Evolutionary conservation across 2,329 filamentous ascomycete species (phyloP).

Genomic region (Colletotrichum orbiculare): DNA sequence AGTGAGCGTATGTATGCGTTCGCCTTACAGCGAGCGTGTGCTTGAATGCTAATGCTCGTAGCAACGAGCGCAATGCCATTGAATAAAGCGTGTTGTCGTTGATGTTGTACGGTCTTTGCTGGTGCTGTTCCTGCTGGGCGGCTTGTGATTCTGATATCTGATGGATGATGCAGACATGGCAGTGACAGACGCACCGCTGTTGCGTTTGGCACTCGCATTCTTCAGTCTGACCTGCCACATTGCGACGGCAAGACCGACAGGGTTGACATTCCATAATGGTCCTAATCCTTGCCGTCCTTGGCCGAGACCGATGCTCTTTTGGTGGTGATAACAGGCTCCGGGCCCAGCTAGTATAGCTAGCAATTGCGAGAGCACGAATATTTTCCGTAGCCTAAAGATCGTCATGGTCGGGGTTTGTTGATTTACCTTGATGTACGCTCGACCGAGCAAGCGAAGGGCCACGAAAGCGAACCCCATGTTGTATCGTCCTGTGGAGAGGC

Average conservation of each 20-base stretch:
- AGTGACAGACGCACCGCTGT: constrained; percentile 28
- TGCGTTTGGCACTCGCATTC: constrained; percentile 32
- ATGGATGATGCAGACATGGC: constrained; percentile 23
- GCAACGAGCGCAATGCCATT: constrained; percentile 16
- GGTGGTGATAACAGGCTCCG: constrained; percentile 33
- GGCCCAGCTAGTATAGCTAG: constrained; percentile 1
- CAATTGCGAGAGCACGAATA: constrained; percentile 32
- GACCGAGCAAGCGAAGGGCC: constrained; percentile 29
- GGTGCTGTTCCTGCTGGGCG: constrained; percentile 5
- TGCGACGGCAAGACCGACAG: constrained; percentile 35
- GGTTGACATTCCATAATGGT: constrained; percentile 35
- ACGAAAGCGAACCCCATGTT: constrained; percentile 23
- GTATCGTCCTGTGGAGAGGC: constrained; percentile 28
- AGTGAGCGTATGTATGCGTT: constrained; percentile 14
- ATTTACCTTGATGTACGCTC: constrained; percentile 27
- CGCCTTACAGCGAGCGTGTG: constrained; percentile 11
- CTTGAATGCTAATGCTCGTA: constrained; percentile 18
- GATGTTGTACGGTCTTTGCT: constrained; percentile 8
- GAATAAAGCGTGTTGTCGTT: neutral
- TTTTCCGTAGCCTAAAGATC: constrained; percentile 36
- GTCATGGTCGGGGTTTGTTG: constrained; percentile 20
- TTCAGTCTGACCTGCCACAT: constrained; percentile 37
- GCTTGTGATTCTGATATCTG: constrained; percentile 35
- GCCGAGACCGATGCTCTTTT: constrained; percentile 34
- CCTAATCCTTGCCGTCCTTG: constrained; percentile 35